A percentile compares a stretch with the other conserved stretches of the same genome.
Evolutionary conservation across 805 yeast genomes (phyloP).

Genomic region (Spathaspora hagerdaliae): DNA sequence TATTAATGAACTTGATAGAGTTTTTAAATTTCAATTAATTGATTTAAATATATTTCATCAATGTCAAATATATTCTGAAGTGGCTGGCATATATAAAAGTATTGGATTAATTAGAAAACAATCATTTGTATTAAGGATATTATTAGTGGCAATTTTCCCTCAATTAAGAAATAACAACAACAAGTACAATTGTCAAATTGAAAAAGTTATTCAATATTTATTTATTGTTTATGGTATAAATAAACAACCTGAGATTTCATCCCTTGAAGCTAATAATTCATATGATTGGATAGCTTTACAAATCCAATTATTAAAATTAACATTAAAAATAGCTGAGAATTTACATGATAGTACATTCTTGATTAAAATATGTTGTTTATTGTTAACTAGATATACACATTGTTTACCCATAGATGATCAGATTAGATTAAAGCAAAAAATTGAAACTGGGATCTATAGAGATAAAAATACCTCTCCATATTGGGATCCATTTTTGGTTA

Average conservation of each 20-base stretch:
- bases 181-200: constrained; percentile 15
- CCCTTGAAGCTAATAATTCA: constrained; percentile 19
- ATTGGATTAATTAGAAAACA: constrained; percentile 64
- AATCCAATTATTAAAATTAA: constrained; percentile 48
- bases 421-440: constrained; percentile 30
- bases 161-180: constrained; percentile 12
- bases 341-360: constrained; percentile 39
- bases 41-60: constrained; percentile 47
- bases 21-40: constrained; percentile 31
- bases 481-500: constrained; percentile 71
- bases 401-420: constrained; percentile 61
- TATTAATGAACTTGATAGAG: constrained; percentile 27
- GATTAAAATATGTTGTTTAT: constrained; percentile 45
- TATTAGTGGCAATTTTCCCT: constrained; percentile 51
- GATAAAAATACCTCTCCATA: constrained; percentile 36
- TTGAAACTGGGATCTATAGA: constrained; percentile 21
- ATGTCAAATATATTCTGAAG: constrained; percentile 57
- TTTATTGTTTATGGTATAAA: constrained; percentile 53
- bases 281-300: constrained; percentile 54
- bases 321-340: constrained; percentile 51
- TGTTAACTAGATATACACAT: constrained; percentile 54
- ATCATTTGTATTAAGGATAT: constrained; percentile 63
- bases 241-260: constrained; percentile 25
- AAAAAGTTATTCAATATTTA: constrained; percentile 45
- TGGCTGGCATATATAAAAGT: constrained; percentile 61